Percentiles rank a stretch among this genome's conserved stretches.
Conservation (phyloP, 371 early-diverging fungal species). For the Apophysomyces variabilis region DNA sequence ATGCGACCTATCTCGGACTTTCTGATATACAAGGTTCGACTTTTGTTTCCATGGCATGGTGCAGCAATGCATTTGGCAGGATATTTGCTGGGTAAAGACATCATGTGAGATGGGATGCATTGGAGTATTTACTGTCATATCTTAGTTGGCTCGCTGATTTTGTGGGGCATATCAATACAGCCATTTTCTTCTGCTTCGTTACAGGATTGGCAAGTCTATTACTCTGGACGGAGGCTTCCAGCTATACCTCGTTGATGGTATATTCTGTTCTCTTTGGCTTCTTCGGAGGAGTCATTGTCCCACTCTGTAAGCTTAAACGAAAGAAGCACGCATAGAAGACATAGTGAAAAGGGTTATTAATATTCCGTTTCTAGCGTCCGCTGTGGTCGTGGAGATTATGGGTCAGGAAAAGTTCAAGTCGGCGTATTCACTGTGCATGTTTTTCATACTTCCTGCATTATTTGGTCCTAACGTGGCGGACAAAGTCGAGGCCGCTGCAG, state of each 20-base stretch:
- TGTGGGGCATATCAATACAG: slow-evolving; percentile 19
- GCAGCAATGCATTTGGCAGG: slow-evolving; percentile 53
- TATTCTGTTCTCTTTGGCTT: slow-evolving; percentile 29
- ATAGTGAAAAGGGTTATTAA: too few relatives aligned
- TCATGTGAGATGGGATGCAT: too few relatives aligned
- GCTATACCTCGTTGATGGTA: slow-evolving; percentile 21
- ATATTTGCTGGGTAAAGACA: slow-evolving; percentile 32
- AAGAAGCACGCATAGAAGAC: background rate
- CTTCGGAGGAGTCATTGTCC: slow-evolving; percentile 24
- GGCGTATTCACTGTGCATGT: slow-evolving; percentile 24
- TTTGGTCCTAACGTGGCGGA: slow-evolving; percentile 32
- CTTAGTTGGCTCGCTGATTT: slow-evolving; percentile 13
- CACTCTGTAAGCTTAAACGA: slow-evolving; percentile 18
- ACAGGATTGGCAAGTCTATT: slow-evolving; percentile 11
- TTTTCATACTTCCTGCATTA: slow-evolving; percentile 19
- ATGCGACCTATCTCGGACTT: slow-evolving; percentile 23
- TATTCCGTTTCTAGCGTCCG: slow-evolving; percentile 13
- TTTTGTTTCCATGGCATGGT: slow-evolving; percentile 35
- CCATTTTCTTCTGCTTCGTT: slow-evolving; percentile 5
- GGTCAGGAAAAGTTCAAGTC: slow-evolving; percentile 25
- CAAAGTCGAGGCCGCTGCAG: slow-evolving; percentile 18
- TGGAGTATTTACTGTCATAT: background rate
- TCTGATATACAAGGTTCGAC: slow-evolving; percentile 23
- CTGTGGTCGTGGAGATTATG: slow-evolving; percentile 21
- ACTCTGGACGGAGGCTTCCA: slow-evolving; percentile 24